Evolutionary conservation across 495 filamentous ascomycete genomes (phyloP).

Genomic region (Penicillium canariense): DNA sequence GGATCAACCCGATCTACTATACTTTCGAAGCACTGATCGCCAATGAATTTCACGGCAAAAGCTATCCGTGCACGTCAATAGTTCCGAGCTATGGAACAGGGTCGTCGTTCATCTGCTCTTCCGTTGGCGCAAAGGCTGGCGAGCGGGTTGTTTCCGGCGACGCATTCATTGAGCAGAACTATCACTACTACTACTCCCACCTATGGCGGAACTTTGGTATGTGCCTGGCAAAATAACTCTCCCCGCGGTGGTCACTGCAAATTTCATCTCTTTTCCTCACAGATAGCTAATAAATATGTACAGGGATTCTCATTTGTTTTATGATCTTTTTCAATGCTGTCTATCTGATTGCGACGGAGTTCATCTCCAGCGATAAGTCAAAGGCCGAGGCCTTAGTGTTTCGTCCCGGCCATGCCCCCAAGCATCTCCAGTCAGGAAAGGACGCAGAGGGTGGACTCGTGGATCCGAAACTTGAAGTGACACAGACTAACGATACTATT

Average conservation of each 20-base stretch:
- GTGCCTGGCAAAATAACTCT: not conserved
- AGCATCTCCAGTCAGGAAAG: constrained; percentile 23
- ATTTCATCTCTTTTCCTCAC: too few species aligned
- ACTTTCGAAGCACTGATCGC: constrained; percentile 38
- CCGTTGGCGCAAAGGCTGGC: constrained; percentile 53
- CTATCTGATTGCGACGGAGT: constrained; percentile 38
- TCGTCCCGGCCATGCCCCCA: constrained; percentile 34
- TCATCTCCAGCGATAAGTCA: constrained; percentile 29
- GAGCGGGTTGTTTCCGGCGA: constrained; percentile 46
- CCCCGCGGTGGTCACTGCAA: not conserved
- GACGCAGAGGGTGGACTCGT: constrained; percentile 17
- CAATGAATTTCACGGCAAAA: constrained; percentile 57
- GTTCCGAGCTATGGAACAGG: constrained; percentile 45
- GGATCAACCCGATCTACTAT: constrained; percentile 42
- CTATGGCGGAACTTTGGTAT: constrained; percentile 61
- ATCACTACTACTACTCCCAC: constrained; percentile 51
- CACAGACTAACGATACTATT: constrained; percentile 24
- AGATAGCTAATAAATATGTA: not conserved
- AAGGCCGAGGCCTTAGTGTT: constrained; percentile 38
- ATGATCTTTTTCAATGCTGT: constrained; percentile 51
- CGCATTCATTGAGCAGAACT: constrained; percentile 51
- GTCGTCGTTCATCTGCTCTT: constrained; percentile 41
- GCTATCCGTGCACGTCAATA: constrained; percentile 41
- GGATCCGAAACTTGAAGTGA: constrained; percentile 16
- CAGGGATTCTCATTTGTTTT: constrained; percentile 56